Percentiles rank a stretch among this genome's conserved stretches.
phyloP scores from a whole-genome alignment of 495 filamentous ascomycete species.

The Penicillium silybi region DNA sequence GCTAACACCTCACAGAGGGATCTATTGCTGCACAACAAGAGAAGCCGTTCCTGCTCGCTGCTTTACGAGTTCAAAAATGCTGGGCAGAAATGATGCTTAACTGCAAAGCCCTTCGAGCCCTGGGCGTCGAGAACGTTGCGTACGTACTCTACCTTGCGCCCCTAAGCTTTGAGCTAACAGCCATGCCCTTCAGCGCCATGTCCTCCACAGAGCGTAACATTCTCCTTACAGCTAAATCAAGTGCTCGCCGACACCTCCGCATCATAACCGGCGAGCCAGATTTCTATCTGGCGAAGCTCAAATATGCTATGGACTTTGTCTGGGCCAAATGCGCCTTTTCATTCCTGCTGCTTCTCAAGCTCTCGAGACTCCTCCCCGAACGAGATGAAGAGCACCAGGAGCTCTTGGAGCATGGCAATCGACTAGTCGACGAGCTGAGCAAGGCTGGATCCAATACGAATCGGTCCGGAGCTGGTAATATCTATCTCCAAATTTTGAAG shows the following conservation, averaged over 20 bases:
- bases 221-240: constrained; percentile 43
- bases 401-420: constrained; percentile 40
- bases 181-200: constrained; percentile 28
- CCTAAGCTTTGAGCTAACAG: background rate
- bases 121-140: constrained; percentile 48
- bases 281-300: constrained; percentile 46
- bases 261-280: constrained; percentile 37
- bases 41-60: constrained; percentile 33
- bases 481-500: constrained; percentile 39
- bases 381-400: constrained; percentile 34
- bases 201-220: constrained; percentile 37
- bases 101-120: constrained; percentile 44
- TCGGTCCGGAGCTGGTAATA: constrained; percentile 32
- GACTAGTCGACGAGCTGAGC: constrained; percentile 41
- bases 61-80: constrained; percentile 41
- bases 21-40: constrained; percentile 26
- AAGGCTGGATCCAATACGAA: constrained; percentile 24
- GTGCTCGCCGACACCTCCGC: constrained; percentile 47
- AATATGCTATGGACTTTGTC: constrained; percentile 54
- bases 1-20: constrained; percentile 14
- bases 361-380: constrained; percentile 46
- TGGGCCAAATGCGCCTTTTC: constrained; percentile 55
- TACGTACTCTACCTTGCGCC: constrained; percentile 2
- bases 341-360: constrained; percentile 47
- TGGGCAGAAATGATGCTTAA: constrained; percentile 49